A percentile compares a stretch with the other conserved stretches of the same genome.
phyloP scores from a whole-genome alignment of 2,329 filamentous ascomycete species.

The Fusarium continuum region DNA sequence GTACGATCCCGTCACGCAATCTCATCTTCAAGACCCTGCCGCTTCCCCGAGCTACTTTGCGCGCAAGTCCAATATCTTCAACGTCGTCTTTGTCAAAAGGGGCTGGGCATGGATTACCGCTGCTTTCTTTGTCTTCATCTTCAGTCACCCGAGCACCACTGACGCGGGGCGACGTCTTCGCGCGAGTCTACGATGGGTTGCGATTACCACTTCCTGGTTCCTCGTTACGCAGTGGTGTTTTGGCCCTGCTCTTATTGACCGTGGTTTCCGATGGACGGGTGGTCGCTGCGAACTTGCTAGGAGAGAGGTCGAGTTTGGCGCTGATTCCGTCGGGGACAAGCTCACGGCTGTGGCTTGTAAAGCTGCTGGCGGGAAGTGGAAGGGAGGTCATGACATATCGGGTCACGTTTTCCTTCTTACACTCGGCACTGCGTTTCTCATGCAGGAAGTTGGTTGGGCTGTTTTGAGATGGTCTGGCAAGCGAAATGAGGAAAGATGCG shows the following conservation, averaged over 20 bases:
- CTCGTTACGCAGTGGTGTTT: conserved; percentile 97
- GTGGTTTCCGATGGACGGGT: conserved; percentile 87
- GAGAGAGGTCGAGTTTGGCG: conserved; percentile 57
- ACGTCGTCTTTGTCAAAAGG: conserved; percentile 91
- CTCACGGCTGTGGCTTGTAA: conserved; percentile 84
- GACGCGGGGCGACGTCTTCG: conserved; percentile 55
- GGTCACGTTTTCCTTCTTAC: conserved; percentile 95
- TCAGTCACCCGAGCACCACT: conserved; percentile 69
- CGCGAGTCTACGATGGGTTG: conserved; percentile 72
- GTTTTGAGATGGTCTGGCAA: conserved; percentile 54
- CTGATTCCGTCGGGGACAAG: conserved; percentile 58
- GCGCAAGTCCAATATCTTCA: conserved; percentile 91
- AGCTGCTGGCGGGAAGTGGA: conserved; percentile 82
- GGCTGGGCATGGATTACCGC: conserved; percentile 92
- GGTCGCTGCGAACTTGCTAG: conserved; percentile 77
- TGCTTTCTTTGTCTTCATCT: conserved; percentile 75
- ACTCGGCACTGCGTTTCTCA: conserved; percentile 80
- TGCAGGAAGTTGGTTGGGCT: conserved; percentile 78
- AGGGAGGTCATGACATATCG: conserved; percentile 94
- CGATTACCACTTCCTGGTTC: conserved; percentile 82
- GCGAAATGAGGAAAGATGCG: conserved; percentile 68
- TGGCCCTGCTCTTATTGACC: conserved; percentile 88
- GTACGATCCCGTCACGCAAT: conserved; percentile 70
- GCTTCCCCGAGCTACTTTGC: conserved; percentile 87
- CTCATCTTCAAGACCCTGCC: conserved; percentile 65